A percentile compares a stretch with the other conserved stretches of the same genome.
phyloP scores from a whole-genome alignment of 1,284 basidiomycete species.

The Porodaedalea pini region DNA sequence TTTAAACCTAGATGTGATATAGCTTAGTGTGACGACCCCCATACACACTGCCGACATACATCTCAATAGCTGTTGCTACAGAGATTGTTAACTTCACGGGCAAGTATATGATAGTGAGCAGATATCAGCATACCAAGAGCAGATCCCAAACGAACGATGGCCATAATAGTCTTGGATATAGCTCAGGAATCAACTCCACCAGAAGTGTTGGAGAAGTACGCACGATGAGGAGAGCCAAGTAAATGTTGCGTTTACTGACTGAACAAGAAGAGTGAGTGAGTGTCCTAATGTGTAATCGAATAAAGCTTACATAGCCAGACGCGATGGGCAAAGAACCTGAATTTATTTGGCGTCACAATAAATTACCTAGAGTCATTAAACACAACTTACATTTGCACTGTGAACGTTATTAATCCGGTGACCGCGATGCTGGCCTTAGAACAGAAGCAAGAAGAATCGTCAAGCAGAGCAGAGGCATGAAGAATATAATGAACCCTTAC shows the following conservation, averaged over 20 bases:
- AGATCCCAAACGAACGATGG: constrained; percentile 15
- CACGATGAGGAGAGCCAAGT: constrained; percentile 9
- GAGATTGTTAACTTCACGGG: not conserved
- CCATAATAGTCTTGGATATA: constrained; percentile 2
- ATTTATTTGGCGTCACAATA: not conserved
- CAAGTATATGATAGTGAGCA: not conserved
- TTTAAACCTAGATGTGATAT: constrained; percentile 8
- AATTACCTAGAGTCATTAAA: not conserved
- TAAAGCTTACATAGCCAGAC: constrained; percentile 18
- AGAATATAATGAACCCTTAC: not conserved
- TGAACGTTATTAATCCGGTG: constrained; percentile 18
- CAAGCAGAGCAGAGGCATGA: not conserved
- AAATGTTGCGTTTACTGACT: constrained; percentile 18
- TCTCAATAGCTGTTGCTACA: constrained; percentile 13
- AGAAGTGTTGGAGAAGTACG: not conserved
- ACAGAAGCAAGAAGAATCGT: not conserved
- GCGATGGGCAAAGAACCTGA: constrained; percentile 17
- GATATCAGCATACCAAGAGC: constrained; percentile 17
- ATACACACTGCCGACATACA: constrained; percentile 4
- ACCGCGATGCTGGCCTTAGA: constrained; percentile 15
- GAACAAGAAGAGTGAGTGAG: not conserved
- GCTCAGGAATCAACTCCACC: not conserved
- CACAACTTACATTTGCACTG: constrained; percentile 16
- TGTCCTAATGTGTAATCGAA: not conserved
- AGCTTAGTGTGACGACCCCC: not conserved